Evolutionary conservation across 1,284 basidiomycete genomes (phyloP).

Genomic region (Irpex rosettiformis): DNA sequence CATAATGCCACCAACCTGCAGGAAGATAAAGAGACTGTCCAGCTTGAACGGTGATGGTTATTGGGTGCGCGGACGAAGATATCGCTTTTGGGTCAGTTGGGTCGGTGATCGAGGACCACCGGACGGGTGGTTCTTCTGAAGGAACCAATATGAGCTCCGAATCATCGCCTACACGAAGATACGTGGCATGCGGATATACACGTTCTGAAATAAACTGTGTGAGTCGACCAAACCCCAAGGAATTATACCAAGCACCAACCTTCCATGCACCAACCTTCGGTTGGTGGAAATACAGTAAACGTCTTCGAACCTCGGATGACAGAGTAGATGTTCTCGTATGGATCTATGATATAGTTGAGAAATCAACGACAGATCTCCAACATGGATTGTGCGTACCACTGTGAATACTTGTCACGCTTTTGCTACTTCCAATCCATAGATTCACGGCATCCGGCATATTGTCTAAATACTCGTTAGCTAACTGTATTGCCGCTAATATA

Average conservation of each 20-base stretch:
- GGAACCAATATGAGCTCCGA: slow-evolving; percentile 43
- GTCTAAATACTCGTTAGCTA: slow-evolving; percentile 37
- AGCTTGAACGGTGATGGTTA: slow-evolving; percentile 58
- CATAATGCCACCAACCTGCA: slow-evolving; percentile 89
- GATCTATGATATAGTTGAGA: slow-evolving; percentile 46
- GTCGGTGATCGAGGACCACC: slow-evolving; percentile 73
- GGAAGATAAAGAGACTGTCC: slow-evolving; percentile 89
- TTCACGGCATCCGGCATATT: slow-evolving; percentile 83
- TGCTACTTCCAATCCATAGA: slow-evolving; percentile 81
- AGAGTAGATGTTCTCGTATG: slow-evolving; percentile 90
- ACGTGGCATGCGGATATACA: slow-evolving; percentile 67
- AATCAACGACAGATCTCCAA: not conserved
- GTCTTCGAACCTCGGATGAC: slow-evolving; percentile 82
- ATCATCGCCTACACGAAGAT: slow-evolving; percentile 38
- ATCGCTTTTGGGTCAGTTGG: slow-evolving; percentile 45
- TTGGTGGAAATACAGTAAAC: slow-evolving; percentile 83
- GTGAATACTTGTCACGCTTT: slow-evolving; percentile 82
- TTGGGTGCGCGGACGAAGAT: slow-evolving; percentile 53
- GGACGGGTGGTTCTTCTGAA: slow-evolving; percentile 42
- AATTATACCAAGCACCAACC: slow-evolving; percentile 43
- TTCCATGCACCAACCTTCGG: slow-evolving; percentile 78
- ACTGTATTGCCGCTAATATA: not conserved
- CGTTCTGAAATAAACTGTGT: slow-evolving; percentile 44
- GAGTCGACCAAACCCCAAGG: slow-evolving; percentile 9
- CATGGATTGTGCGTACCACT: slow-evolving; percentile 55